Conservation (phyloP, 2,329 filamentous ascomycete species). For the Aspergillus novoparasiticus region DNA sequence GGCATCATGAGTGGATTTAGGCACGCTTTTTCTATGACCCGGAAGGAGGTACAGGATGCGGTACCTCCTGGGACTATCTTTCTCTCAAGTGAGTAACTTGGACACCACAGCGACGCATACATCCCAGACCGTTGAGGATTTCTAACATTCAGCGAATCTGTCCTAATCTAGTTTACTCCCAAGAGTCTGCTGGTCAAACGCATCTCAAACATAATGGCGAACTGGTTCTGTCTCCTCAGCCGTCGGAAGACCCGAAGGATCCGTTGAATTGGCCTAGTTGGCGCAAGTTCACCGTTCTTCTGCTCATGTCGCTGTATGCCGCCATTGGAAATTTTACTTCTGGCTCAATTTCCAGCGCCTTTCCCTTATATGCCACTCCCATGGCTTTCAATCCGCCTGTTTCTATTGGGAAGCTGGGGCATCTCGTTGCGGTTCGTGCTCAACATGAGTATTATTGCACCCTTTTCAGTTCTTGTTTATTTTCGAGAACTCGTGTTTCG, state of each 20-base stretch:
- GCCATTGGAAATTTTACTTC: slow-evolving; percentile 14
- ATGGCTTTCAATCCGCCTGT: slow-evolving; percentile 15
- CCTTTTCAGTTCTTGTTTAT: background rate
- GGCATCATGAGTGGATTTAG: slow-evolving; percentile 11
- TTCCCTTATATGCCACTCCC: slow-evolving; percentile 13
- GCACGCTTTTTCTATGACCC: slow-evolving; percentile 14
- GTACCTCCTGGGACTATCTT: slow-evolving; percentile 11
- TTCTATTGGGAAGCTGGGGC: slow-evolving; percentile 10
- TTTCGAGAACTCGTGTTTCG: background rate
- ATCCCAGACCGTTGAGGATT: background rate
- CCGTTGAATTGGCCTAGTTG: slow-evolving; percentile 13
- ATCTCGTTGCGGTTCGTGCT: slow-evolving; percentile 13
- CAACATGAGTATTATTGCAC: background rate
- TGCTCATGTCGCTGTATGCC: slow-evolving; percentile 10
- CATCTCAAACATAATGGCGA: slow-evolving; percentile 9
- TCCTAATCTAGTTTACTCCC: background rate
- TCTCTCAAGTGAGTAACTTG: background rate
- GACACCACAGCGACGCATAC: too few species aligned
- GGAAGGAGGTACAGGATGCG: slow-evolving; percentile 8
- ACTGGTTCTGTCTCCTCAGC: slow-evolving; percentile 11
- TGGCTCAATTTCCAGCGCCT: slow-evolving; percentile 10
- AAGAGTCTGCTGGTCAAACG: background rate
- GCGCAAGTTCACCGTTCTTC: slow-evolving; percentile 10
- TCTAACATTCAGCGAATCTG: background rate
- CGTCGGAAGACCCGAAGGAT: slow-evolving; percentile 11